Conservation (phyloP, 106 monocot genomes). For the Acanthochlamys bracteata region DNA sequence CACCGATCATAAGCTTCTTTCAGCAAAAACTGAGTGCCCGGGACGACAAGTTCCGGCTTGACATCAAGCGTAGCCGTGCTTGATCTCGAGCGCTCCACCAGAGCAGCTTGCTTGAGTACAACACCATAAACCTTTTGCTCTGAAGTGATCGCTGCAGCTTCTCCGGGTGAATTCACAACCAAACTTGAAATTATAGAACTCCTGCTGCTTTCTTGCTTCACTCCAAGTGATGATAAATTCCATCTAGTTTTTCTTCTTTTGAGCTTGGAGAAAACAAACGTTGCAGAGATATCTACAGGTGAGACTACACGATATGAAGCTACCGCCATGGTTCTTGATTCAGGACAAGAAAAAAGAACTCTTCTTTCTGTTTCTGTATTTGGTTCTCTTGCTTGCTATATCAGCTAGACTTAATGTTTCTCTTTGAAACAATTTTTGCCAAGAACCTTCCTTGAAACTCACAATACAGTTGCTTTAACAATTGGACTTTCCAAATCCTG, state of each 20-base stretch:
- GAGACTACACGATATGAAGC: slow-evolving; percentile 9
- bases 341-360: background rate
- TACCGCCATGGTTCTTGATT: slow-evolving; percentile 6
- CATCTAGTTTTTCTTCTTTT: slow-evolving; percentile 7
- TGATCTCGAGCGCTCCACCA: slow-evolving; percentile 46
- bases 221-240: slow-evolving; percentile 9
- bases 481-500: too few relatives aligned
- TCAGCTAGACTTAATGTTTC: too few relatives aligned
- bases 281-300: slow-evolving; percentile 9
- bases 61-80: slow-evolving; percentile 20
- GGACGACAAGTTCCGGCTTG: slow-evolving; percentile 28
- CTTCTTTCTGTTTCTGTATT: too few relatives aligned
- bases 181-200: slow-evolving; percentile 34
- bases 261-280: background rate
- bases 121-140: slow-evolving; percentile 96
- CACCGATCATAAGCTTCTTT: slow-evolving; percentile 83
- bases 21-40: slow-evolving; percentile 30
- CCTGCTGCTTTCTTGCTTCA: slow-evolving; percentile 13
- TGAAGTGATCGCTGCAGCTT: slow-evolving; percentile 34
- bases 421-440: too few relatives aligned
- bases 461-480: too few relatives aligned
- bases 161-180: slow-evolving; percentile 39
- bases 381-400: background rate
- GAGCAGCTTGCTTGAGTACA: slow-evolving; percentile 82
- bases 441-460: too few relatives aligned